Conservation (phyloP, 1,139 yeast genomes). For the Yamadazyma taylorii region DNA sequence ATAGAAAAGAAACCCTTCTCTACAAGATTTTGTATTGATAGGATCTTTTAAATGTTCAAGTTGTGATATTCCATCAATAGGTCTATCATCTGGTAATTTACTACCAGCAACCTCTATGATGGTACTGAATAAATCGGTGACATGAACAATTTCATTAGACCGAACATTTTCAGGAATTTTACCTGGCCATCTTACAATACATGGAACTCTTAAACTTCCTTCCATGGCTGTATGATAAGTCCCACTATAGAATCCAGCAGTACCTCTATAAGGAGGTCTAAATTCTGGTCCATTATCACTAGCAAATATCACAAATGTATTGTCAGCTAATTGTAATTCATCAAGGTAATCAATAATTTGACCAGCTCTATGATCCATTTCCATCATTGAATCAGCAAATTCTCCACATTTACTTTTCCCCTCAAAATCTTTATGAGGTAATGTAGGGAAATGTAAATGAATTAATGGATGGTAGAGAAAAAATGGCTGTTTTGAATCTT, state of each 20-base stretch:
- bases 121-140: neutral
- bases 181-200: slow-evolving; percentile 3
- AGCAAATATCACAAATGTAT: slow-evolving; percentile 2
- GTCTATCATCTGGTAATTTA: neutral
- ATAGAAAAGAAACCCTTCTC: slow-evolving; percentile 3
- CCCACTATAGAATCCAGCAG: slow-evolving; percentile 4
- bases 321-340: slow-evolving; percentile 1
- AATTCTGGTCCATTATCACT: slow-evolving; percentile 4
- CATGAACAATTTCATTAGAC: slow-evolving; percentile 1
- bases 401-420: slow-evolving; percentile 1
- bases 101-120: slow-evolving; percentile 2
- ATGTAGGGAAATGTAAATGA: slow-evolving; percentile 3
- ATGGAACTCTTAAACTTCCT: slow-evolving; percentile 4
- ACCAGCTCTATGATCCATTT: slow-evolving; percentile 3
- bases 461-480: slow-evolving; percentile 3
- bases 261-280: slow-evolving; percentile 4
- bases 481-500: slow-evolving; percentile 1
- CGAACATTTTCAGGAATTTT: neutral
- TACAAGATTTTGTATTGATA: neutral
- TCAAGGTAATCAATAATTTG: slow-evolving; percentile 1
- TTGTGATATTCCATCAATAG: slow-evolving; percentile 1
- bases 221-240: slow-evolving; percentile 3
- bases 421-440: slow-evolving; percentile 3
- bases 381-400: slow-evolving; percentile 3
- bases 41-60: neutral